Base-by-base conservation (phyloP, 805 yeast species). In the Alloascoidea hylecoeti region DNA sequence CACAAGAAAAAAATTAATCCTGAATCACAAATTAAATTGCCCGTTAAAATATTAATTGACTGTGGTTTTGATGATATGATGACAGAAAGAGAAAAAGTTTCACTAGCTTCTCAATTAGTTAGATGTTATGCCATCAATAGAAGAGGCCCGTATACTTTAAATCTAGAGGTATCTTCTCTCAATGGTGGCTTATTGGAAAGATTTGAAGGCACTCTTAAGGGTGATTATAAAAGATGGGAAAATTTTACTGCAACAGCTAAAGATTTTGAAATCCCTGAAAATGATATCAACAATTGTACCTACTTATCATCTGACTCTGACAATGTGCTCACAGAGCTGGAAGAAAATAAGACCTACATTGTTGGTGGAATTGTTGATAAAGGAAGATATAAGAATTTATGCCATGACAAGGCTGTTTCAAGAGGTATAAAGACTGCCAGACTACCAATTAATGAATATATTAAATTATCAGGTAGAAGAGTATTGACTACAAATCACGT, bases 281-380 rank as follows among this genome's bases (percentile, higher is more conserved):
- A 46, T 41, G 47, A 54, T 57, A 34, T 55, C 51, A 17, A 52
- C 51, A 68, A 69, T 28, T 63, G 60, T 33, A 68, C 84, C 0
- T 89, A 92, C 49, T 59, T 89, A 28, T 78, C 94, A 0, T 94
- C 96, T 0, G 98, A 89, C 49, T 78, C 96, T 0, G 81, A 77
- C 5, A 80, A 78, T 4, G 72, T 64, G 16, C 49, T 92, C 27
- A 72, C 68, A 6, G 70, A 63, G 17, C 61, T 89, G 39, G 75
- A 78, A 43, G 72, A 75, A 3, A 82, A 78, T 2, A 63, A 67
- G 52, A 82, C 94, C 0, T 89, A 89, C 48, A 73, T 89, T 34
- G 75, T 89, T 37, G 98, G 98, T 5, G 98, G 97, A 0, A 89
- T 89, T 40, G 97, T 89, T 2, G 98, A 89, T 55, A 89, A 89